Evolutionary conservation across 345 rosid genomes (phyloP), one percentile per base, ranked within the genome.

Genomic region (Noccaea bulbosa): DNA sequence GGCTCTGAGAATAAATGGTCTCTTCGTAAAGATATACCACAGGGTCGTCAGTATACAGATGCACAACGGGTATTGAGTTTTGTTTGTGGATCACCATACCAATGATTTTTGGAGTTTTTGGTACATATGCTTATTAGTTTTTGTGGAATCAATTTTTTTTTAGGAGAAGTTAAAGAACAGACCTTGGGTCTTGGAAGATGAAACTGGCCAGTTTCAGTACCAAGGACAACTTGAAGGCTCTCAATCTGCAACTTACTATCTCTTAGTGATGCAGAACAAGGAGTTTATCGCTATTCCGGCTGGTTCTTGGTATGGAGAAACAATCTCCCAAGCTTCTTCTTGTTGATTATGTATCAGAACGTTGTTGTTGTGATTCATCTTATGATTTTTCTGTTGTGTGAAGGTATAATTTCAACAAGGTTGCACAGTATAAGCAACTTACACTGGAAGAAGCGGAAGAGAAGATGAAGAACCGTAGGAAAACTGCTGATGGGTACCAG

Each of bases 371-470:
- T 15, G 30, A 6, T 22, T 6, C 7, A 17, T 5, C n/a, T 5
- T 33, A 2, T 44, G 11, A 0, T 41, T 46, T 43, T 63, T 66
- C 12, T 49, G 0, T 40, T 52, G 50, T 75, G 53, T 58, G 54
- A 69, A 88, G 92, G 97, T 90, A 81, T 75, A 88, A 88, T 71
- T 91, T 91, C 73, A 88, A 85, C 83, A 94, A 94, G 85, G 92
- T 91, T 77, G 96, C 96, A 5, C 99, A 91, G 60, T 94, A 94
- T 82, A 94, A 94, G 80, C 96, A 91, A 69, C 96, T 94, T 59
- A 94, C 99, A 1, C 72, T 94, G 77, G 99, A 94, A 81, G 99
- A 94, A 81, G 99, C 98, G 1, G 98, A 94, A 75, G 99, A 91
- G 84, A 94, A 91, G 85, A 94, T 94, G 92, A 88, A 70, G 82